Evolutionary conservation across 495 filamentous ascomycete species (phyloP).

Genomic region (Bathelium albidoporum): DNA sequence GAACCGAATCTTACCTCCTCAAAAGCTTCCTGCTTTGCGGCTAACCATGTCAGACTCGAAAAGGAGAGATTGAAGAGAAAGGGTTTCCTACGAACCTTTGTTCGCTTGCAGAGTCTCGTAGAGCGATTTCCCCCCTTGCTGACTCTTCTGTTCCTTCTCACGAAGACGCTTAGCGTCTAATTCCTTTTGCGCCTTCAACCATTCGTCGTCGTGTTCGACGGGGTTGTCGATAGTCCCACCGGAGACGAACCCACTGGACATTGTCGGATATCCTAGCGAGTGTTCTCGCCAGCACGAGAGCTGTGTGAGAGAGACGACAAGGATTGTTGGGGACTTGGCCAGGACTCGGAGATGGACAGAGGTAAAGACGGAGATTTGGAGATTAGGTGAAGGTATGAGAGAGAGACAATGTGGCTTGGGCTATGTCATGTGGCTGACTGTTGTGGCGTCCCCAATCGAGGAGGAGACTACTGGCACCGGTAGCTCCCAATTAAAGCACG

Average conservation of each 20-base stretch:
- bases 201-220: conserved; percentile 54
- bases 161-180: conserved; percentile 57
- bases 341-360: neutral
- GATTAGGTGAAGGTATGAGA: too few species aligned
- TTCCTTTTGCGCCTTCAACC: conserved; percentile 66
- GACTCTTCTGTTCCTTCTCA: conserved; percentile 42
- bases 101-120: conserved; percentile 86
- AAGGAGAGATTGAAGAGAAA: neutral
- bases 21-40: conserved; percentile 92
- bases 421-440: too few species aligned
- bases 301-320: too few species aligned
- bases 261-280: neutral
- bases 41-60: conserved; percentile 33
- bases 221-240: conserved; percentile 58
- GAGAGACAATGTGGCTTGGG: too few species aligned
- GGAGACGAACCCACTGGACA: conserved; percentile 72
- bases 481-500: too few species aligned
- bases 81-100: conserved; percentile 55
- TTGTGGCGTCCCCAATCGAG: too few species aligned
- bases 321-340: neutral
- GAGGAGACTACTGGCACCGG: too few species aligned
- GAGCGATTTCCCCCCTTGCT: conserved; percentile 55
- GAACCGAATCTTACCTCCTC: conserved; percentile 49
- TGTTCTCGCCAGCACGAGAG: neutral
- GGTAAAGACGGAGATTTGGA: too few species aligned